phyloP scores from a whole-genome alignment of 148 eudicot species.

The Pouteria glomerata region DNA sequence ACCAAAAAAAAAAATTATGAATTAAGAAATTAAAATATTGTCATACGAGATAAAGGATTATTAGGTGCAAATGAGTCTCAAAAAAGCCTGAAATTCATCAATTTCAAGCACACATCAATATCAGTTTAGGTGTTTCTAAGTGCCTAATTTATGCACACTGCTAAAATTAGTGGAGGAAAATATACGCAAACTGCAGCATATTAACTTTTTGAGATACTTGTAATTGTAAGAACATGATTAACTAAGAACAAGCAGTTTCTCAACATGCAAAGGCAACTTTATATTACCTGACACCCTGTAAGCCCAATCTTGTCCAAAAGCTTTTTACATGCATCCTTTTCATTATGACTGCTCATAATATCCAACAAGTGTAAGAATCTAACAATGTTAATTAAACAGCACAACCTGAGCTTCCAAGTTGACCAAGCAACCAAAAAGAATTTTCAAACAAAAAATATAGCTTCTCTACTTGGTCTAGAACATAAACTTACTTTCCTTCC shows the following conservation, averaged over 20 bases:
- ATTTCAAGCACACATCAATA: not conserved
- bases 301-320: conserved; percentile 80
- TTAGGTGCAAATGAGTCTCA: not conserved
- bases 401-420: conserved; percentile 10
- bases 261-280: not conserved
- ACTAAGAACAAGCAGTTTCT: not conserved
- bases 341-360: conserved; percentile 47
- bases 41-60: no score
- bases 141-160: not conserved
- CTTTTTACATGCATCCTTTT: conserved; percentile 61
- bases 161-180: not conserved
- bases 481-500: conserved; percentile 63
- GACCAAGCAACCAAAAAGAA: not conserved
- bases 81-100: not conserved
- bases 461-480: not conserved
- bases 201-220: not conserved
- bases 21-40: no score
- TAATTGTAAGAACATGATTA: not conserved
- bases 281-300: conserved; percentile 70
- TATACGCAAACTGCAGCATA: not conserved
- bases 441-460: not conserved
- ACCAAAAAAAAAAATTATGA: no score
- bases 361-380: conserved; percentile 6
- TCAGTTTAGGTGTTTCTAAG: not conserved
- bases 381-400: not conserved